Percentiles rank a stretch among this genome's conserved stretches.
phyloP scores from a whole-genome alignment of 1,139 yeast species.

The Debaryomyces sp. region DNA sequence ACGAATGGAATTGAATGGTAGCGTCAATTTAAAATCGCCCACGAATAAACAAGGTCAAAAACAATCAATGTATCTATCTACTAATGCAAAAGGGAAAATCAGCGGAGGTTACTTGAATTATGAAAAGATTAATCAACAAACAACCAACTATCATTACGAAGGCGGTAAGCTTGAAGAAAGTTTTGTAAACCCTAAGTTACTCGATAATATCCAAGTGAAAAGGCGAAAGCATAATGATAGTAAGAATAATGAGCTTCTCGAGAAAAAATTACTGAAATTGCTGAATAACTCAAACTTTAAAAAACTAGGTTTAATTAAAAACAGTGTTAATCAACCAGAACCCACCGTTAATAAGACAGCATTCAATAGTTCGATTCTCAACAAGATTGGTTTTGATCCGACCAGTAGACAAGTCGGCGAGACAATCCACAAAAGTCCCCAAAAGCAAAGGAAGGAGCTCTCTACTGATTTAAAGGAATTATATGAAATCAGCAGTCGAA shows the following conservation, averaged over 20 bases:
- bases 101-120: conserved; percentile 12
- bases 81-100: conserved; percentile 14
- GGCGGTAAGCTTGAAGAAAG: conserved; percentile 22
- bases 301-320: conserved; percentile 24
- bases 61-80: conserved; percentile 24
- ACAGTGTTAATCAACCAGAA: conserved; percentile 19
- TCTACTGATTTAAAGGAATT: conserved; percentile 25
- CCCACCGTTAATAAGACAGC: conserved; percentile 21
- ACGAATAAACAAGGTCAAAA: conserved; percentile 20
- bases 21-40: conserved; percentile 48
- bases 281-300: conserved; percentile 17
- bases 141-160: conserved; percentile 19
- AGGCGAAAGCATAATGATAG: conserved; percentile 35
- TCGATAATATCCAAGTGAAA: conserved; percentile 37
- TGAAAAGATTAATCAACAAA: conserved; percentile 28
- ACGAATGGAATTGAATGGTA: conserved; percentile 76
- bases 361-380: conserved; percentile 22
- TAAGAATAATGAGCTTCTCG: conserved; percentile 37
- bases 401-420: conserved; percentile 22
- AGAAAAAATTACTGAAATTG: conserved; percentile 27
- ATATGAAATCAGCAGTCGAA: conserved; percentile 24
- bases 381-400: conserved; percentile 56
- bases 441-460: conserved; percentile 15
- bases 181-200: conserved; percentile 50
- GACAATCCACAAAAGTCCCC: conserved; percentile 15